Conservation (phyloP, 108 stramenopile species). For the Cyclotella kingstonii region DNA sequence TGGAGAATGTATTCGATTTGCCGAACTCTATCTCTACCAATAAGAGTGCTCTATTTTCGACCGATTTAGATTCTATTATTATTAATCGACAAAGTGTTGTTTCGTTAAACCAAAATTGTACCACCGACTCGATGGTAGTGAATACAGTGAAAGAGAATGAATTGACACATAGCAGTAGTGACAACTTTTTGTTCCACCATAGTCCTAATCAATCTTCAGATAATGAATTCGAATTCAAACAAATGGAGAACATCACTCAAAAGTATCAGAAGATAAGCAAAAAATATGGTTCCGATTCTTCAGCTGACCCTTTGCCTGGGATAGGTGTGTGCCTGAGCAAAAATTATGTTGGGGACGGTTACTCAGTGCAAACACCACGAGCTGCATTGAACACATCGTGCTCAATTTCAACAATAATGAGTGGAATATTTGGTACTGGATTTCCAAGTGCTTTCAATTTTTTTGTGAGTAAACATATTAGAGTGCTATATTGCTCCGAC, state of each 20-base stretch:
- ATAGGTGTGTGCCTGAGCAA: slow-evolving; percentile 9
- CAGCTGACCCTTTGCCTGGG: slow-evolving; percentile 3
- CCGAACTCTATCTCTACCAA: no score
- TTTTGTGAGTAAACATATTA: slow-evolving; percentile 3
- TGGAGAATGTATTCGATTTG: no score
- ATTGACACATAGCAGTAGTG: no score
- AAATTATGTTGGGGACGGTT: not conserved
- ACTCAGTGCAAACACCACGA: not conserved
- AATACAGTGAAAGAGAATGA: no score
- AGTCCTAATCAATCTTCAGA: no score
- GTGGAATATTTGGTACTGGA: not conserved
- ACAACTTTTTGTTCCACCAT: no score
- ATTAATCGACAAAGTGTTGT: no score
- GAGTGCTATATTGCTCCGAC: no score
- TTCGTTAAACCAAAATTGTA: no score
- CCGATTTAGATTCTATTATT: no score
- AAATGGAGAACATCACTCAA: slow-evolving; percentile 1
- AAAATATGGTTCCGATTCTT: not conserved
- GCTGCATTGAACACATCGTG: not conserved
- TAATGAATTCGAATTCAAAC: slow-evolving; percentile 5
- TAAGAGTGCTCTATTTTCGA: no score
- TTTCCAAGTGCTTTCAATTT: not conserved
- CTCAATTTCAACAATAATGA: not conserved
- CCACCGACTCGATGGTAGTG: no score
- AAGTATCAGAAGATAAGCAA: not conserved